phyloP scores from a whole-genome alignment of 2,329 filamentous ascomycete genomes.

The Cryphonectria japonica region DNA sequence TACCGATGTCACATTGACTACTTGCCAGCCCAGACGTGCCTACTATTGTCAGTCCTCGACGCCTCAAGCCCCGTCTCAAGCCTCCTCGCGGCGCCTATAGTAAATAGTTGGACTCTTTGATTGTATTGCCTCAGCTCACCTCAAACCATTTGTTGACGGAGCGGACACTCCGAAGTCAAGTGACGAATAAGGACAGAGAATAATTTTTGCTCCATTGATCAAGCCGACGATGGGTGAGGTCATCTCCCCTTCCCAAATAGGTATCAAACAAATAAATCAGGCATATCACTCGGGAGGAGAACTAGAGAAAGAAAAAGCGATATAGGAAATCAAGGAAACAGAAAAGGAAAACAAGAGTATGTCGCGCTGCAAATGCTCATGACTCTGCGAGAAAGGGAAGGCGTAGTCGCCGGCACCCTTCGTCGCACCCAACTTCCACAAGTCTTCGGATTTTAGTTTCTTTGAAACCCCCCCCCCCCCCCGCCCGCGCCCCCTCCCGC shows the following conservation, averaged over 20 bases:
- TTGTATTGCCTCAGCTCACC: background rate
- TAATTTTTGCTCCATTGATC: background rate
- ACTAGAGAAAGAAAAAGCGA: background rate
- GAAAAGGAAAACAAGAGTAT: background rate
- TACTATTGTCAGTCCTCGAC: background rate
- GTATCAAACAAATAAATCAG: slow-evolving; percentile 9
- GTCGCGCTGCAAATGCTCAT: slow-evolving; percentile 8
- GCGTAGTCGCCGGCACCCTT: background rate
- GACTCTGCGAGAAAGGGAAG: background rate
- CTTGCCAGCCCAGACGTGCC: background rate
- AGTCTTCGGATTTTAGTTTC: background rate
- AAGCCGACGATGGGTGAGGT: slow-evolving; percentile 1
- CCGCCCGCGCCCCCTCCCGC: background rate
- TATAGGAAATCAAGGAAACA: background rate
- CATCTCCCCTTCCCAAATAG: slow-evolving; percentile 7
- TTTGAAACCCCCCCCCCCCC: background rate
- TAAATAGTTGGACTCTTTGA: background rate
- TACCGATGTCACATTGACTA: background rate
- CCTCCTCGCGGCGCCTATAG: background rate
- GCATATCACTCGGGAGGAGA: slow-evolving; percentile 5
- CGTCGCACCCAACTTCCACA: background rate
- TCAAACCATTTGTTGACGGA: background rate
- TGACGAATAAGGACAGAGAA: background rate
- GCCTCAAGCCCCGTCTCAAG: background rate
- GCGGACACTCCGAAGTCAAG: background rate